A percentile compares a stretch with the other conserved stretches of the same genome.
phyloP scores from a whole-genome alignment of 139 green algal species.

The Chlamydomonas schloesseri region DNA sequence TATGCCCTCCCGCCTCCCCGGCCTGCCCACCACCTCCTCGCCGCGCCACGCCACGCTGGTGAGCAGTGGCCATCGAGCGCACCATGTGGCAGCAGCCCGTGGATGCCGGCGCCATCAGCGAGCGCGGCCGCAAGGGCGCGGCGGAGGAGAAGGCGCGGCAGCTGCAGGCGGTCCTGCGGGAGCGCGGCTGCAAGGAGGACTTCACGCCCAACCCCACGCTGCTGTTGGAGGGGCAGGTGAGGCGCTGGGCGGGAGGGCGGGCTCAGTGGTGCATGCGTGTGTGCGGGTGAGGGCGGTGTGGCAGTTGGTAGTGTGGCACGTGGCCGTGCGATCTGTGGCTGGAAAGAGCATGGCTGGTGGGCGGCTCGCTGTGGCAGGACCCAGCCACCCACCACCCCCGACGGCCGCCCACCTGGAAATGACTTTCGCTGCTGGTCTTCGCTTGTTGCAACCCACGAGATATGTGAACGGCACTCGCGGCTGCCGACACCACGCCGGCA shows the following conservation, averaged over 20 bases:
- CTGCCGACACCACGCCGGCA: too few species aligned
- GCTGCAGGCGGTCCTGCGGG: slow-evolving; percentile 65
- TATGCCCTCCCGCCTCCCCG: neutral
- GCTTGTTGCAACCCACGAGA: too few species aligned
- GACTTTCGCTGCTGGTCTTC: too few species aligned
- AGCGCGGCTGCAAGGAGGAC: slow-evolving; percentile 84
- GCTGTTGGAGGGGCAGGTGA: slow-evolving; percentile 78
- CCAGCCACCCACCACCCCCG: too few species aligned
- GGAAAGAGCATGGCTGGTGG: neutral
- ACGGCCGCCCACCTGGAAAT: too few species aligned
- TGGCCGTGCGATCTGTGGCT: neutral
- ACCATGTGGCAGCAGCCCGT: slow-evolving; percentile 83
- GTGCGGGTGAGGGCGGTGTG: neutral
- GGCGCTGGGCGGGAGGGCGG: slow-evolving; percentile 1
- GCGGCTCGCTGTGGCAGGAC: neutral
- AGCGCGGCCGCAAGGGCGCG: slow-evolving; percentile 74
- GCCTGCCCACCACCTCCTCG: neutral
- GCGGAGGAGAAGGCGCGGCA: slow-evolving; percentile 55
- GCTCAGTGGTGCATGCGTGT: neutral
- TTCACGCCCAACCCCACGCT: slow-evolving; percentile 78
- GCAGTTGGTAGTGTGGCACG: neutral
- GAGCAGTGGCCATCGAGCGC: slow-evolving; percentile 80
- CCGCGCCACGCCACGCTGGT: too few species aligned
- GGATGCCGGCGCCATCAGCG: slow-evolving; percentile 78
- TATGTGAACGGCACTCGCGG: too few species aligned